phyloP scores from a whole-genome alignment of 2,329 filamentous ascomycete genomes.

The Dactylellina cionopaga region DNA sequence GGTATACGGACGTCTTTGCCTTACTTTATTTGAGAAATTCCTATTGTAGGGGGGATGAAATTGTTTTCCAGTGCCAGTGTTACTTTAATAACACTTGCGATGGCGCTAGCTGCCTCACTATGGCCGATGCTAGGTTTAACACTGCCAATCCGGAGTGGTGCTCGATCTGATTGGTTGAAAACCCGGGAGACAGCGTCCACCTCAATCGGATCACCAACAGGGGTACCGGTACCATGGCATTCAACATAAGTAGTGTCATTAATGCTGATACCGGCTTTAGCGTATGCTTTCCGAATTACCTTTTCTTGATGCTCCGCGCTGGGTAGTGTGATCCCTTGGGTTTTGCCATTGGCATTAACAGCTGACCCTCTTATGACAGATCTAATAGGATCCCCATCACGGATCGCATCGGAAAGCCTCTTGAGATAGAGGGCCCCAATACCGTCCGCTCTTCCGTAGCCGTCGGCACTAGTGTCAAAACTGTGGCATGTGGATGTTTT shows the following conservation, averaged over 20 bases:
- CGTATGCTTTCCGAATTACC: slow-evolving; percentile 65
- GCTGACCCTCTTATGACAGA: slow-evolving; percentile 67
- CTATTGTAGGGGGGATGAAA: slow-evolving; percentile 24
- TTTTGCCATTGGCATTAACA: slow-evolving; percentile 69
- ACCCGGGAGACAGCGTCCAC: slow-evolving; percentile 21
- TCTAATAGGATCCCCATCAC: slow-evolving; percentile 68
- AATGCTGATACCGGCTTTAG: slow-evolving; percentile 58
- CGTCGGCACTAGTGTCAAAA: slow-evolving; percentile 60
- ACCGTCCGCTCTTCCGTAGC: slow-evolving; percentile 74
- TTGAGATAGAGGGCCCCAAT: slow-evolving; percentile 70
- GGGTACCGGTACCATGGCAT: slow-evolving; percentile 69
- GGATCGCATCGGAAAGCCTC: slow-evolving; percentile 68
- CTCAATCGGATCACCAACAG: slow-evolving; percentile 59
- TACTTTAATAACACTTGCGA: slow-evolving; percentile 24
- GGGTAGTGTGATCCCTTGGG: slow-evolving; percentile 68
- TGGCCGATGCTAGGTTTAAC: slow-evolving; percentile 69
- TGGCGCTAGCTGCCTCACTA: slow-evolving; percentile 61
- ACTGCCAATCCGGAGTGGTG: slow-evolving; percentile 66
- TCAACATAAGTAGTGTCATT: slow-evolving; percentile 62
- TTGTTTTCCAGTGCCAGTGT: slow-evolving; percentile 27
- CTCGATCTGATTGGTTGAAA: slow-evolving; percentile 28
- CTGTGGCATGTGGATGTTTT: background rate
- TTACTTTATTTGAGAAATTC: slow-evolving; percentile 11
- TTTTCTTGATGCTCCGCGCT: slow-evolving; percentile 63
- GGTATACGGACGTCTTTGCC: no score